A percentile compares a stretch with the other conserved stretches of the same genome.
These are phyloP conservation scores for Calonectria montana DNA, from an alignment of 2,329 filamentous ascomycete species.

Conservation along the genomic window DNA sequence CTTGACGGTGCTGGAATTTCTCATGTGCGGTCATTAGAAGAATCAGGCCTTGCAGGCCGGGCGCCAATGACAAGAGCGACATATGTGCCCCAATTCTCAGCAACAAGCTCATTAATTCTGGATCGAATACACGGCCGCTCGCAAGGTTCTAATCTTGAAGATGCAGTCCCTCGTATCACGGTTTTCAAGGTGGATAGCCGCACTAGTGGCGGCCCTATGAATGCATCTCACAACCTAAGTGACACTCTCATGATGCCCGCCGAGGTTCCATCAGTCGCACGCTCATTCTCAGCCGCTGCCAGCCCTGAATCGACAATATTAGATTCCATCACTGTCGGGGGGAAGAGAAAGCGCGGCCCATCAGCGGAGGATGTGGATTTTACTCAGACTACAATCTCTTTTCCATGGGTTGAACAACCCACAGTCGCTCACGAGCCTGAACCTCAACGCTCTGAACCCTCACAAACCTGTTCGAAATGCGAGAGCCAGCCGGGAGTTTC, in stretches of 20 bases:
- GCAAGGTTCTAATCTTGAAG: slow-evolving; percentile 6
- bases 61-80: slow-evolving; percentile 20
- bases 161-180: background rate
- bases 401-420: slow-evolving; percentile 34
- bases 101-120: slow-evolving; percentile 42
- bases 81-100: slow-evolving; percentile 47
- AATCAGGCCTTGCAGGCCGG: background rate
- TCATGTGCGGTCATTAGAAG: background rate
- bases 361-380: slow-evolving; percentile 42
- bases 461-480: slow-evolving; percentile 33
- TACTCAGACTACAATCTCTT: slow-evolving; percentile 46
- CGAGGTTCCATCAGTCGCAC: background rate
- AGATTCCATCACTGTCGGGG: slow-evolving; percentile 16
- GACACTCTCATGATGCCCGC: slow-evolving; percentile 31
- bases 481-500: slow-evolving; percentile 6
- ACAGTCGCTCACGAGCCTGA: background rate
- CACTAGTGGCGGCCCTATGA: background rate
- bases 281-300: slow-evolving; percentile 16
- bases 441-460: background rate
- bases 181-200: background rate
- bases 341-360: slow-evolving; percentile 46
- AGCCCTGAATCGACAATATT: background rate
- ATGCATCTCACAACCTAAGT: slow-evolving; percentile 3
- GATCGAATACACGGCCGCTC: slow-evolving; percentile 37
- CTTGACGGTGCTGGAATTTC: background rate